Conservation (phyloP, 257 asterid genomes). For the Apocynum venetum region DNA sequence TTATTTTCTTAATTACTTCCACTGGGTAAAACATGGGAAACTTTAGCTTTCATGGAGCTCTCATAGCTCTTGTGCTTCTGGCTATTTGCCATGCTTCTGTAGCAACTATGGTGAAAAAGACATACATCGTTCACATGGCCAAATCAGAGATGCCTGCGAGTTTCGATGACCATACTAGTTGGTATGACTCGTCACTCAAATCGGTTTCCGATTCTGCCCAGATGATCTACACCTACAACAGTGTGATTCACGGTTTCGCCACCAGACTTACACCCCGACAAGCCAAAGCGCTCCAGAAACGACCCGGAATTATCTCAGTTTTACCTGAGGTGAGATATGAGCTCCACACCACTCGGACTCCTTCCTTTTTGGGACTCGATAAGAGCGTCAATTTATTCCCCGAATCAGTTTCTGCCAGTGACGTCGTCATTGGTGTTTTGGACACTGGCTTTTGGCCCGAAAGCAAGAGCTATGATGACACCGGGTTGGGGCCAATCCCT, state of each 20-base stretch:
- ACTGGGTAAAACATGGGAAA: slow-evolving; percentile 1
- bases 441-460: slow-evolving; percentile 98
- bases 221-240: slow-evolving; percentile 64
- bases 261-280: slow-evolving; percentile 51
- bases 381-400: slow-evolving; percentile 60
- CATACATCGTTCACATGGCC: slow-evolving; percentile 86
- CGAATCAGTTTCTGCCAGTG: slow-evolving; percentile 43
- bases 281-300: slow-evolving; percentile 41
- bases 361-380: slow-evolving; percentile 67
- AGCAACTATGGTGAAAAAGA: slow-evolving; percentile 25
- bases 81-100: slow-evolving; percentile 19
- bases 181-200: slow-evolving; percentile 76
- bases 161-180: slow-evolving; percentile 47
- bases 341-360: slow-evolving; percentile 91
- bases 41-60: slow-evolving; percentile 1
- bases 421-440: slow-evolving; percentile 66
- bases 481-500: slow-evolving; percentile 67
- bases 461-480: slow-evolving; percentile 71
- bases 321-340: slow-evolving; percentile 58
- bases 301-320: slow-evolving; percentile 61
- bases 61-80: slow-evolving; percentile 17
- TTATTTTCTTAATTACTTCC: not conserved
- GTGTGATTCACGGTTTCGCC: slow-evolving; percentile 68
- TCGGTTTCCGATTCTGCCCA: slow-evolving; percentile 69
- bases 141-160: slow-evolving; percentile 63